phyloP scores from a whole-genome alignment of 2,329 filamentous ascomycete genomes.

The Fusarium sambucinum region DNA sequence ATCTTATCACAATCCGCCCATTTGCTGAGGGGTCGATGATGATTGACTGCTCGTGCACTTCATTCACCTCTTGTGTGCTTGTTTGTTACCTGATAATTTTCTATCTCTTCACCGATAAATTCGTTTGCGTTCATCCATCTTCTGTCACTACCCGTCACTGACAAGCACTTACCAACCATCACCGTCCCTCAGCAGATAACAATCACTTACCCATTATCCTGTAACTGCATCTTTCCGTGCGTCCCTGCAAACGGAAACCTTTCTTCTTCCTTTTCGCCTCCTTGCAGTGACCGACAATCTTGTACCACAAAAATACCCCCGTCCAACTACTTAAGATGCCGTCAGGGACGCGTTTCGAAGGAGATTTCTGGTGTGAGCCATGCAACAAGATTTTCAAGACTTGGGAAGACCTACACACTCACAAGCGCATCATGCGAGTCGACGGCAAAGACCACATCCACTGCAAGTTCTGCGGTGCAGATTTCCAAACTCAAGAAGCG shows the following conservation, averaged over 20 bases:
- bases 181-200: background rate
- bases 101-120: background rate
- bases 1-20: background rate
- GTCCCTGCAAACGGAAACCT: background rate
- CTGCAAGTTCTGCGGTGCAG: conserved; percentile 55
- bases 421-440: conserved; percentile 49
- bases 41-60: background rate
- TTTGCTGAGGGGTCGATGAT: background rate
- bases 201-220: background rate
- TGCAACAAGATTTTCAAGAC: conserved; percentile 48
- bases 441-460: conserved; percentile 50
- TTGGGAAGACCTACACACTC: conserved; percentile 45
- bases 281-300: background rate
- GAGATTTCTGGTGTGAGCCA: conserved; percentile 46
- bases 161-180: background rate
- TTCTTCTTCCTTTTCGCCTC: background rate
- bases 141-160: background rate
- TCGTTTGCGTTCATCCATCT: background rate
- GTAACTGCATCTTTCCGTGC: background rate
- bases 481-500: conserved; percentile 52
- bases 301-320: background rate
- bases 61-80: background rate
- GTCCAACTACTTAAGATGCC: conserved; percentile 30
- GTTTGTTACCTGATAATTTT: background rate
- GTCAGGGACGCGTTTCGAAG: conserved; percentile 16